phyloP scores from a whole-genome alignment of 108 stramenopile genomes.

The Nannochloropsis gaditana region DNA sequence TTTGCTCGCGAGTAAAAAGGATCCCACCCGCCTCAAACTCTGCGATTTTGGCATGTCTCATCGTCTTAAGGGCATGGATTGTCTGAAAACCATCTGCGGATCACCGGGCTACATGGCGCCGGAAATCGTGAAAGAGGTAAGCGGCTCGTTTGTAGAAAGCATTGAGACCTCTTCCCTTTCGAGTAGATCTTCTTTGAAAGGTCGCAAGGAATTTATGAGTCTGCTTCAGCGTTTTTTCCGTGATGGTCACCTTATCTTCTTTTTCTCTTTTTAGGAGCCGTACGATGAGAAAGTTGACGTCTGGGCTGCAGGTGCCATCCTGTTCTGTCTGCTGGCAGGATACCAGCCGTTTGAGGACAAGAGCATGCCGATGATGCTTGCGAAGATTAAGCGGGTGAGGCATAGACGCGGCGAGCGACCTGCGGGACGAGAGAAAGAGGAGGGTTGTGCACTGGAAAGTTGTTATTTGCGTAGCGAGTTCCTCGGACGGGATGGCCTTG shows the following conservation, averaged over 20 bases:
- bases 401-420: not conserved
- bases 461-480: not conserved
- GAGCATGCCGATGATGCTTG: not conserved
- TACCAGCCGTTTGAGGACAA: not conserved
- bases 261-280: not conserved
- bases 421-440: not conserved
- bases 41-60: slow-evolving; percentile 37
- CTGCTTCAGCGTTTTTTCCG: too few species aligned
- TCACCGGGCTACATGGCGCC: not conserved
- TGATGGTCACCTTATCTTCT: not conserved
- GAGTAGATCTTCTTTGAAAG: too few species aligned
- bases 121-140: not conserved
- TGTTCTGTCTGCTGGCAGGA: not conserved
- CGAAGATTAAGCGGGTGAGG: not conserved
- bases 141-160: not conserved
- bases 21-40: slow-evolving; percentile 27
- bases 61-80: not conserved
- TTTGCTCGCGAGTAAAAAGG: slow-evolving; percentile 16
- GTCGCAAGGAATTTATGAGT: too few species aligned
- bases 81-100: not conserved
- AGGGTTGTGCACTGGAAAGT: not conserved
- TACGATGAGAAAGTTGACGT: slow-evolving; percentile 16
- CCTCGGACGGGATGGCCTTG: too few species aligned
- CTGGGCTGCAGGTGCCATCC: slow-evolving; percentile 1
- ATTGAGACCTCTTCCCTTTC: too few species aligned